Evolutionary conservation across 805 yeast genomes (phyloP).

Genomic region (Barnettozyma salicaria): DNA sequence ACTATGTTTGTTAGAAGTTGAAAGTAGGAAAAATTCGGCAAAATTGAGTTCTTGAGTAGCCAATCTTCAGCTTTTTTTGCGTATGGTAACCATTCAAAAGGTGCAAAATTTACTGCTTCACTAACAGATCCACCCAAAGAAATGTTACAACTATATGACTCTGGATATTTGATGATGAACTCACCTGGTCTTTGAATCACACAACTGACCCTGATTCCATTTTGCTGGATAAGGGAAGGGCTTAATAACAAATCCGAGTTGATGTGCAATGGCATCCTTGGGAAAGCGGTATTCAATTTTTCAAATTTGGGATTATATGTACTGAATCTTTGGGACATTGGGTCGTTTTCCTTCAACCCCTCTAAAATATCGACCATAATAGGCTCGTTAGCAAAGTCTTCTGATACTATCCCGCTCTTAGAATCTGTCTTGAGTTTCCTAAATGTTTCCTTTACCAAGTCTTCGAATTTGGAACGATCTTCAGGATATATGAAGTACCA

Average conservation of each 20-base stretch:
- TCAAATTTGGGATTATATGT: slow-evolving; percentile 16
- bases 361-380: slow-evolving; percentile 18
- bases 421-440: slow-evolving; percentile 16
- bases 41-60: slow-evolving; percentile 39
- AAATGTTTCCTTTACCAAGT: slow-evolving; percentile 43
- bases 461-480: slow-evolving; percentile 48
- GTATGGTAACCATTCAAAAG: slow-evolving; percentile 44
- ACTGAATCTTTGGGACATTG: slow-evolving; percentile 13
- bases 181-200: slow-evolving; percentile 60
- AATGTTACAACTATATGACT: slow-evolving; percentile 42
- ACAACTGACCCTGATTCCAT: slow-evolving; percentile 44
- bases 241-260: slow-evolving; percentile 44
- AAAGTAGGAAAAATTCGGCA: slow-evolving; percentile 49
- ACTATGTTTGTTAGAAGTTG: slow-evolving; percentile 44
- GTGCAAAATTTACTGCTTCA: slow-evolving; percentile 54
- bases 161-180: slow-evolving; percentile 51
- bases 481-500: slow-evolving; percentile 63
- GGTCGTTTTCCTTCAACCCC: slow-evolving; percentile 15
- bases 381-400: slow-evolving; percentile 12
- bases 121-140: slow-evolving; percentile 52
- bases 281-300: slow-evolving; percentile 15
- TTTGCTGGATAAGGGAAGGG: slow-evolving; percentile 40
- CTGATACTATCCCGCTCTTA: neutral
- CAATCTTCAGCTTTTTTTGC: slow-evolving; percentile 46
- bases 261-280: slow-evolving; percentile 14